Conservation (phyloP, 2,329 filamentous ascomycete species). For the Sporothrix mexicana region DNA sequence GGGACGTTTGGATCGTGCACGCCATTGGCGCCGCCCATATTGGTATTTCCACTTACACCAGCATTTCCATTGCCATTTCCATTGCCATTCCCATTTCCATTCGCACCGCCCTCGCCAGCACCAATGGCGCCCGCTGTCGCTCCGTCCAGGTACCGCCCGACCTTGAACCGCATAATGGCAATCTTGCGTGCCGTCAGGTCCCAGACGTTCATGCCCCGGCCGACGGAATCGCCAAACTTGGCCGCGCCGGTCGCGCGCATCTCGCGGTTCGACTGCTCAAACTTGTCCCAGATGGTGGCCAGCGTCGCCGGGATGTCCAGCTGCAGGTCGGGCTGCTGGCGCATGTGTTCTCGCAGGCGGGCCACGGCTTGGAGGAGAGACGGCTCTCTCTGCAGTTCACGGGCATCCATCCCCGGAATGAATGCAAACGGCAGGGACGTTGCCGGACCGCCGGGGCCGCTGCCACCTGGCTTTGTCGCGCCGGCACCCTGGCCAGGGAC, state of each 20-base stretch:
- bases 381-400: slow-evolving; percentile 46
- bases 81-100: not conserved
- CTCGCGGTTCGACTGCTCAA: slow-evolving; percentile 51
- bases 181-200: slow-evolving; percentile 56
- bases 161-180: slow-evolving; percentile 52
- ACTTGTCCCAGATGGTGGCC: slow-evolving; percentile 49
- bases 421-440: not conserved
- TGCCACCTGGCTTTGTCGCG: not conserved
- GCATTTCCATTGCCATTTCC: not conserved
- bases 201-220: slow-evolving; percentile 54
- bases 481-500: slow-evolving; percentile 32
- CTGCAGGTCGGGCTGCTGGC: slow-evolving; percentile 52
- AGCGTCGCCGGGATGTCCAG: slow-evolving; percentile 55
- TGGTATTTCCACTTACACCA: not conserved
- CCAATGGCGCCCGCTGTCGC: not conserved
- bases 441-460: not conserved
- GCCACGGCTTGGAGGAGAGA: slow-evolving; percentile 50
- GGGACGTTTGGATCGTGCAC: not conserved
- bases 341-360: slow-evolving; percentile 50
- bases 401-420: slow-evolving; percentile 32
- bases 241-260: slow-evolving; percentile 44
- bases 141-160: slow-evolving; percentile 54
- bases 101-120: not conserved
- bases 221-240: slow-evolving; percentile 40
- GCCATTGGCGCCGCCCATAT: no score